Evolutionary conservation across 176 grass and related monocot genomes (phyloP).

Genomic region (Lolium multiflorum): DNA sequence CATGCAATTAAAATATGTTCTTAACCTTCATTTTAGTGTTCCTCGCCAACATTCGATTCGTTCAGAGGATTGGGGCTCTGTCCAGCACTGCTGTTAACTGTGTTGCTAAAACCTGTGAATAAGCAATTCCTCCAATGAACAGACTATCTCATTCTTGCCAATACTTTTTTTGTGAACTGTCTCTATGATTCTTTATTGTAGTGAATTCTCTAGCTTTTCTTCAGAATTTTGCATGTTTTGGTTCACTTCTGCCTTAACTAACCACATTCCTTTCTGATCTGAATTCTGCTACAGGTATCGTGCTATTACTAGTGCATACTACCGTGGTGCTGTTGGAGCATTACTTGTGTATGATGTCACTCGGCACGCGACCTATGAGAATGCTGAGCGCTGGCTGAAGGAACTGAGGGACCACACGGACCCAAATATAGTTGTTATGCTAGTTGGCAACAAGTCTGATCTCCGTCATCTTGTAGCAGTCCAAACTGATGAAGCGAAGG

Average conservation of each 20-base stretch:
- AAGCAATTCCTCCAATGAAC: background rate
- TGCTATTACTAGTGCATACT: constrained; percentile 95
- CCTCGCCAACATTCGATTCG: background rate
- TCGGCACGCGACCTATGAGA: constrained; percentile 78
- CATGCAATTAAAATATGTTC: too few relatives aligned
- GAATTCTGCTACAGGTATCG: constrained; percentile 66
- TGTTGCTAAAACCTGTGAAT: constrained; percentile 1
- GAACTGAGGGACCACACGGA: constrained; percentile 89
- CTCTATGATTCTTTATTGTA: background rate
- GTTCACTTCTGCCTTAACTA: constrained; percentile 14
- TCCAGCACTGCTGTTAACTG: background rate
- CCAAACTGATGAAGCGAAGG: constrained; percentile 73
- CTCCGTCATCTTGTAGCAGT: constrained; percentile 81
- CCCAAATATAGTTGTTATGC: constrained; percentile 92
- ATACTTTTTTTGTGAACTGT: background rate
- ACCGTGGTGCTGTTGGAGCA: constrained; percentile 82
- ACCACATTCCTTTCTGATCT: background rate
- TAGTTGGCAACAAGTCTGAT: constrained; percentile 92
- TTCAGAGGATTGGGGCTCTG: background rate
- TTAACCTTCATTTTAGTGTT: background rate
- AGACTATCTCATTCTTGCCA: background rate
- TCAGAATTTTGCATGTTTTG: background rate
- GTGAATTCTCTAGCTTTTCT: background rate
- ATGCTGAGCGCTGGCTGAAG: constrained; percentile 82
- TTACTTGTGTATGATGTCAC: constrained; percentile 90